Base-by-base conservation (phyloP, 2,329 filamentous ascomycete genomes). In the Alternaria incomplexa region DNA sequence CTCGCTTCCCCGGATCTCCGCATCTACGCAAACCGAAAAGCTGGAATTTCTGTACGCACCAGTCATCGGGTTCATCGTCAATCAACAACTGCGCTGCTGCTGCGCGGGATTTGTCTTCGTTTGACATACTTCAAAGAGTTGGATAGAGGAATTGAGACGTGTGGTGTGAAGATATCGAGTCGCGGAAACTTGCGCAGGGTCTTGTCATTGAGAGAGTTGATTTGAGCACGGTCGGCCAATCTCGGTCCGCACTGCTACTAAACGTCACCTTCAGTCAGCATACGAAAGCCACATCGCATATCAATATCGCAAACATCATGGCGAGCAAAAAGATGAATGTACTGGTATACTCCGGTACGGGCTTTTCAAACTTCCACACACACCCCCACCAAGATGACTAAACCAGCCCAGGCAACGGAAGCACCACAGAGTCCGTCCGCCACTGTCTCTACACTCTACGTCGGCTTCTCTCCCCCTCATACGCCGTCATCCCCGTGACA, bases 51-150 rank as follows among this genome's bases (percentile, higher is more conserved):
- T 20, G 1, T 36, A 74, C 87, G 81, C 84, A 98, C 96, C 95
- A 98, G 63, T 97, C 95, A 85, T 98, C 96, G 5, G 92, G 92
- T 81, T 97, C 95, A 81, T 97, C 93, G 61, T 95, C 92, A 40
- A 89, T 88, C 47, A 87, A 84, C 26, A 69, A 55, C 12, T 84
- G 76, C 54, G 81, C 76, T 17, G 79, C 71, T 17, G 72, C 65
- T 28, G 64, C 69, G 40, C 63, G 64, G 57, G 67, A 65, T 46
- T 84, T 86, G 64, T 87, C 85, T 62, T 87, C 83, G 66, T 88
- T 88, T 12, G 89, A 86, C 88, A 89, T 89, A 47, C 71, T 28
- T 65, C 15, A 48, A 65, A 65, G 54, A 66, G 56, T 32, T 56
- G 52, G 36, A 45, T 25, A 46, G 44, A 36, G 40, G 20, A 30